Base-by-base conservation (phyloP, 768 basidiomycete genomes). In the Polyporus arcularius region DNA sequence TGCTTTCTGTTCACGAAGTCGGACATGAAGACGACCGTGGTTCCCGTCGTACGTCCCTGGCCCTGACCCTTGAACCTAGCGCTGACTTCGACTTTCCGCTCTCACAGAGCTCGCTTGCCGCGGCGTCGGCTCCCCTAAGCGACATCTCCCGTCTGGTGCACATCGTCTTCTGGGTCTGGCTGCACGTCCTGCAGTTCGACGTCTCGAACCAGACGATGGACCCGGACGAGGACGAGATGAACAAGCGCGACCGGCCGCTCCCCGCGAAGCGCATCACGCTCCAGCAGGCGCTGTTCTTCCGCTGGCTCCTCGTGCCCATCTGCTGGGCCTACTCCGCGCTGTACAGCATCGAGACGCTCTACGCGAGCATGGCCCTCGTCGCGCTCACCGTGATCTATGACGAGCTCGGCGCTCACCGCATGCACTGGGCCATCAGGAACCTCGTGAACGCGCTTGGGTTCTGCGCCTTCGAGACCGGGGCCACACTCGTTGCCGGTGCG, bases 1-100 rank as follows among this genome's bases (percentile, higher is more conserved):
- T 21, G 57, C 7, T 77, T 74, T 55, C 74, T 79, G 35, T 81
- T 82, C 70, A 78, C 74, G 26, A 75, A 76, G 62, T 77, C 80
- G 14, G 82, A 83, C 62, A 73, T 81, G 61, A 72, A 78, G 56
- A 82, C 81, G 0, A 79, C 76, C 3, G 55, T 83, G 3, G 67
- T 83, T 35, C 82, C 82, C 1, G 76, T 81, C 58, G 82, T 82
- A 60, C 61, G 80, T 66, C 14, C 16, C 41, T 45, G 21, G 9
- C 16, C 4, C 16, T 45, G 45, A 35, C 30, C 16, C 4, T 18
- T 5, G 4, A 15, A 26, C 38, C 6, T 8, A 1, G 1, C 6
- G 9, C 41, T 55, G 47, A 62, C 18, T 49, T 35, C 11, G 35
- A 35, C 35, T 35, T 35, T 35, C 35, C 35, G 12, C 30, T 28